A percentile compares a stretch with the other conserved stretches of the same genome.
Evolutionary conservation across 805 yeast genomes (phyloP).

Genomic region (Myxozyma udenii): DNA sequence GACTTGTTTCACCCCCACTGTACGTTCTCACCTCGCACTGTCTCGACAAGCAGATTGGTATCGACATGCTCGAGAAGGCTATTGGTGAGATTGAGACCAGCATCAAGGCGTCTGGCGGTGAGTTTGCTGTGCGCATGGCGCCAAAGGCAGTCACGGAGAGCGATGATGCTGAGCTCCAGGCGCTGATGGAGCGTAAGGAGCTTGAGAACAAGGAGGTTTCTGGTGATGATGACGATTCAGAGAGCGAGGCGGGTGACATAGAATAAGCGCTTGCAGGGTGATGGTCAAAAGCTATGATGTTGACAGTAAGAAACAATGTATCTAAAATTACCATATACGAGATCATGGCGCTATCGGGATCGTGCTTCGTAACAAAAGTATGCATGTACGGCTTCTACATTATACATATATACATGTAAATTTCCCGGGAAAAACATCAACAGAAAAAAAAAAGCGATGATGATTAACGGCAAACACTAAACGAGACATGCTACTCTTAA

Average conservation of each 20-base stretch:
- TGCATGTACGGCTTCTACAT: neutral
- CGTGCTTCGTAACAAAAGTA: neutral
- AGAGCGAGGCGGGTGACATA: constrained; percentile 34
- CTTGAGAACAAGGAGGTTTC: constrained; percentile 81
- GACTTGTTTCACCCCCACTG: constrained; percentile 95
- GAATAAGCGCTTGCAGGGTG: constrained; percentile 15
- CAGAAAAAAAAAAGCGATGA: neutral
- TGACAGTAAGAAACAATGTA: too few relatives aligned
- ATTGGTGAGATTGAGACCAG: constrained; percentile 69
- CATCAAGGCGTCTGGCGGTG: constrained; percentile 75
- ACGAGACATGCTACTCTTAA: neutral
- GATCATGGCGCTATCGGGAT: neutral
- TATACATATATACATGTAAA: neutral
- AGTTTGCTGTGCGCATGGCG: constrained; percentile 90
- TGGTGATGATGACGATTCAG: constrained; percentile 56
- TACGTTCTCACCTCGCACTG: constrained; percentile 92
- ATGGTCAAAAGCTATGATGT: too few relatives aligned
- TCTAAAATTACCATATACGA: neutral
- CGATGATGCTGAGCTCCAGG: constrained; percentile 96
- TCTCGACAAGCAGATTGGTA: constrained; percentile 85
- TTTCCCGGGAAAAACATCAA: neutral
- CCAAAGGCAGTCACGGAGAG: constrained; percentile 99
- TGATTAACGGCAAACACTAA: neutral
- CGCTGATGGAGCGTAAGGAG: constrained; percentile 89
- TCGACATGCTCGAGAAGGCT: constrained; percentile 72